Evolutionary conservation across 495 filamentous ascomycete species (phyloP), one percentile per base, ranked within the genome.

Genomic region (Lasiosphaeria ovina): DNA sequence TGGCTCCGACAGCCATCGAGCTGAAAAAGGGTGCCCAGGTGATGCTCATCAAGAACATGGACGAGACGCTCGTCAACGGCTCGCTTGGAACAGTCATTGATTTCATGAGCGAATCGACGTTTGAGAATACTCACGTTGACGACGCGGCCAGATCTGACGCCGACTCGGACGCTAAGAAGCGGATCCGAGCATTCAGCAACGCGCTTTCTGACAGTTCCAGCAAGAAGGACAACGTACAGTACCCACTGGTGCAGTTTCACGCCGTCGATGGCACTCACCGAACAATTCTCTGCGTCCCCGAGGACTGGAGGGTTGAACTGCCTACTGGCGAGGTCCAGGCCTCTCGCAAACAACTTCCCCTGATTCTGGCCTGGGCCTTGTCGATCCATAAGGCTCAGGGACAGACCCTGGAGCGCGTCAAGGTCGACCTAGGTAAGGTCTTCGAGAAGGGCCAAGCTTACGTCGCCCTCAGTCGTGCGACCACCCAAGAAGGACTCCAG

Each of bases 31-130:
- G 91, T 16, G 87, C 92, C 0, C 95, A 98, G 69, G 95, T 98
- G 34, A 98, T 98, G 94, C 76, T 98, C n/a, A 97, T 98, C 81
- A 98, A 98, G 69, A 98, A 98, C 68, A 87, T 97, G 78, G 94
- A 98, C 72, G 93, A 97, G 3, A 84, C 81, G 0, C 84, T 98
- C 3, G 94, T 98, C 58, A 98, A 98, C 63, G 94, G 94, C 4
- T 95, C 94, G 0, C 82, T 98, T 42, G 94, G 94, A 2, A 89
- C 86, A 52, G 88, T 98, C 3, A 74, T 89, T 5, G 87, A 80
- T 3, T 98, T 98, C 74, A 96, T 93, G 91, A 88, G 82, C 56
- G 89, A 97, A 62, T 77, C 82, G 34, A 85, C 81, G 2, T 97
- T 93, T 63, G 90, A 89, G 34, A 69, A 77, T n/a, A 59, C 34